Percentiles rank a stretch among this genome's conserved stretches.
These are phyloP conservation scores for Larix kaempferi DNA, from an alignment of 75 land plant genomes.

Conservation along the genomic window DNA sequence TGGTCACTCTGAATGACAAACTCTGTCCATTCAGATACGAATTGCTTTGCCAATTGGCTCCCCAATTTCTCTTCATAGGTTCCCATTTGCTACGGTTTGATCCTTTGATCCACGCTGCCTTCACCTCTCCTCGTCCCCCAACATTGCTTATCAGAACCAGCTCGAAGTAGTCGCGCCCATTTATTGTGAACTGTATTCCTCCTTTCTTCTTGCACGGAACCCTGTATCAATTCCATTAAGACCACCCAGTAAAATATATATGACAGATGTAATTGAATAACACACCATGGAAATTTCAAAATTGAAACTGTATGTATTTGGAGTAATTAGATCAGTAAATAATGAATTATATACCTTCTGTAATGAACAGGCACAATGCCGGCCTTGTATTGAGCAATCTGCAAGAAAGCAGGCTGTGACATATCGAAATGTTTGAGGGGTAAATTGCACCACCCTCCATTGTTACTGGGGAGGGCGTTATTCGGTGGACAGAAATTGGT, in stretches of 20 bases:
- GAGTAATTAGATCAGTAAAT: too few species aligned
- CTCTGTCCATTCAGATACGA: conserved; percentile 16
- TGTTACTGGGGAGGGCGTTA: not conserved
- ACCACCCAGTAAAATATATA: too few species aligned
- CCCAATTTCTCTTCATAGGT: conserved; percentile 55
- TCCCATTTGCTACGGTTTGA: conserved; percentile 25
- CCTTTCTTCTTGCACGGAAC: conserved; percentile 43
- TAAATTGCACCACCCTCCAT: conserved; percentile 31
- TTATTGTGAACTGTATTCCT: conserved; percentile 56
- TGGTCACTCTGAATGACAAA: conserved; percentile 40
- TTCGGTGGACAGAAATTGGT: conserved; percentile 24
- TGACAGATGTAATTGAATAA: too few species aligned
- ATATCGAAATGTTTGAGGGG: conserved; percentile 62
- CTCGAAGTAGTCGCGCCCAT: conserved; percentile 40
- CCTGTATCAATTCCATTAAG: not conserved
- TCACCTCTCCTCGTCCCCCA: conserved; percentile 48
- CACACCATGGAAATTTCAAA: too few species aligned
- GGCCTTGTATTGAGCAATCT: conserved; percentile 49
- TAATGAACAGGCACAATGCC: conserved; percentile 63
- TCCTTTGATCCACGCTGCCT: conserved; percentile 32
- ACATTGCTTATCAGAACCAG: conserved; percentile 57
- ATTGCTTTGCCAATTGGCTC: conserved; percentile 47
- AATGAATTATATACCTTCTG: conserved; percentile 9
- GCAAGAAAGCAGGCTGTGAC: conserved; percentile 62
- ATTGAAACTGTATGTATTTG: too few species aligned